Base-by-base conservation (phyloP, 2,329 filamentous ascomycete genomes). In the Penicillium palitans region DNA sequence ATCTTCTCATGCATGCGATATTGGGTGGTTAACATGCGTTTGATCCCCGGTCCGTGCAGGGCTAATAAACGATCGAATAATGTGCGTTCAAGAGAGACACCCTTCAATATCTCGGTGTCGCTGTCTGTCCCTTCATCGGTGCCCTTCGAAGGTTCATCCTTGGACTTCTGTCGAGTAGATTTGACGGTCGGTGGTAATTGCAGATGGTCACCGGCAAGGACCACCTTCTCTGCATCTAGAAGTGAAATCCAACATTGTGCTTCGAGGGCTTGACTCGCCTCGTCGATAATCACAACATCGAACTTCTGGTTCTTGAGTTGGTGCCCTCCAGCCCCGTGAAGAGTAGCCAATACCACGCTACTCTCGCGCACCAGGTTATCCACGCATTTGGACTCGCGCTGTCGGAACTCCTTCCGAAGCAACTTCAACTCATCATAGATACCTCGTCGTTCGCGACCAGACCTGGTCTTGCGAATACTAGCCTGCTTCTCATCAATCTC, bases 1-100 rank as follows among this genome's bases (percentile, higher is more conserved):
- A 99, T 98, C 54, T 82, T 87, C 70, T 96, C 89, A 72, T 99
- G 92, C 95, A 99, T 99, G 39, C 95, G 91, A 74, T 99, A 99
- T 77, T 99, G 95, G 5, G 90, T 96, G 4, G 91, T 98, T 25
- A 99, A 84, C 90, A 98, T 96, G 52, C 90, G 83, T 79, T 98
- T 98, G 78, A 99, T 92, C 5, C 80, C 81, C 1, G 87, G 78
- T 0, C 95, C 95, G 71, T 99, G 90, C 17, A 97, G 80, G 6
- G 83, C 82, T 45, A 99, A 81, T 42, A 99, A 81, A 29, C 95
- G 85, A 74, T 98, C 93, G 73, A 99, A 99, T 31, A 99, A 81
- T 0, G 95, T 98, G n/a, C 83, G 90, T 70, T 96, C 93, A 6
- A 99, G 83, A 1, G 84, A 87, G 68, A 86, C 80, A 6, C 81